Evolutionary conservation across 768 basidiomycete species (phyloP), one percentile per base, ranked within the genome.

Genomic region (Holtermanniella nyarrowii): DNA sequence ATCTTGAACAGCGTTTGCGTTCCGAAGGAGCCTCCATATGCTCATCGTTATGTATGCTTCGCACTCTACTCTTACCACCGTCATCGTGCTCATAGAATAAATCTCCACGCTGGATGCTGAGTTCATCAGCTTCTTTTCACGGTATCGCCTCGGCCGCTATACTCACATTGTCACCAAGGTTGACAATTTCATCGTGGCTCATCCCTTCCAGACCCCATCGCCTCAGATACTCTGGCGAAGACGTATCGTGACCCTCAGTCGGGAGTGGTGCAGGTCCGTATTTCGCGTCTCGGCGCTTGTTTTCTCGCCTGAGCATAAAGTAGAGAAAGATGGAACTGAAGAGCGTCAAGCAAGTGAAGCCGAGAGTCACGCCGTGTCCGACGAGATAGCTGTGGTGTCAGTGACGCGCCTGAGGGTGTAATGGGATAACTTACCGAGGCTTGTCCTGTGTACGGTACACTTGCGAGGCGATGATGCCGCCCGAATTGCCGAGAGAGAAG

Each of bases 341-440:
- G 24, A 67, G 57, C 48, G 60, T 59, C 48, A 70, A 56, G 44
- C 46, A 50, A 27, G 51, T 48, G 52, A 72, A 72, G 14, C 52
- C 71, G 20, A 71, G 60, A 1, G 68, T 67, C 26, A 64, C 62
- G 16, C 56, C 69, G 54, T 72, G 71, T 5, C 68, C 71, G n/a
- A 60, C 54, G n/a, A 61, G 46, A 57, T 54, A 66, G 18, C 56
- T 24, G 25, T 12, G 48, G 5, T 7, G 27, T 27, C 26, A 13
- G n/a, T 7, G 16, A 26, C 18, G 10, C n/a, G n/a, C n/a, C n/a
- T n/a, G n/a, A n/a, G n/a, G n/a, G n/a, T n/a, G n/a, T n/a, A n/a
- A n/a, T n/a, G n/a, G n/a, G n/a, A n/a, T n/a, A 7, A 49, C 48
- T 43, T 18, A 62, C 16, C 47, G 18, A 2, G 71, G 71, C 0